These are phyloP conservation scores for Sonneratia caseolaris DNA, from an alignment of 345 rosid genomes.

Conservation along the genomic window DNA sequence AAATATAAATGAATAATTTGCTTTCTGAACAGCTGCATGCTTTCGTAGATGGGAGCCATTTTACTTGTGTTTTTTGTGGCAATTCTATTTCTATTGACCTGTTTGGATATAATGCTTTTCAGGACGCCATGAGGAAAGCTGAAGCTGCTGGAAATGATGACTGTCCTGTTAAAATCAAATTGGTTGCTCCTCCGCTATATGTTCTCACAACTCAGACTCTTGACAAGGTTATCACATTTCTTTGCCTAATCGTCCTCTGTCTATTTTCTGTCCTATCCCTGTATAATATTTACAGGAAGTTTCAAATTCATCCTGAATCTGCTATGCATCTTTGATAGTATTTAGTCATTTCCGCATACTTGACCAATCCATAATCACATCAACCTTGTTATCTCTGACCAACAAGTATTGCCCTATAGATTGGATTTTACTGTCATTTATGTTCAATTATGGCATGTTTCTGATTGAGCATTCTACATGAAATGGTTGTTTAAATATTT, in stretches of 20 bases:
- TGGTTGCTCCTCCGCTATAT: constrained; percentile 96
- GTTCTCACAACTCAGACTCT: constrained; percentile 97
- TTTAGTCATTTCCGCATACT: no score
- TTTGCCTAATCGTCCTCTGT: background rate
- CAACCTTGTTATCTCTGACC: no score
- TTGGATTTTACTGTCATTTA: no score
- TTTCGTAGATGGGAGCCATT: background rate
- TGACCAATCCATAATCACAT: no score
- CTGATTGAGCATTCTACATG: no score
- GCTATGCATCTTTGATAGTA: no score
- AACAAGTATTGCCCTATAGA: no score
- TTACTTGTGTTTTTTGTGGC: background rate
- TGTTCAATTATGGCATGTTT: no score
- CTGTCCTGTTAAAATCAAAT: constrained; percentile 91
- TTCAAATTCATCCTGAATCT: no score
- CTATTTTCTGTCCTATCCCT: background rate
- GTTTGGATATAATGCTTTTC: constrained; percentile 16
- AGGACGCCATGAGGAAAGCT: constrained; percentile 96
- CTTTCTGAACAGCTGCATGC: background rate
- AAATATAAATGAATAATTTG: no score
- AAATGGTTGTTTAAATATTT: no score
- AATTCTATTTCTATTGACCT: background rate
- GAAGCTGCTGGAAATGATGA: constrained; percentile 86
- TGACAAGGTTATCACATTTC: constrained; percentile 51
- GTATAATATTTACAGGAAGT: background rate